phyloP scores from a whole-genome alignment of 805 yeast species.

The Candida michaelii region DNA sequence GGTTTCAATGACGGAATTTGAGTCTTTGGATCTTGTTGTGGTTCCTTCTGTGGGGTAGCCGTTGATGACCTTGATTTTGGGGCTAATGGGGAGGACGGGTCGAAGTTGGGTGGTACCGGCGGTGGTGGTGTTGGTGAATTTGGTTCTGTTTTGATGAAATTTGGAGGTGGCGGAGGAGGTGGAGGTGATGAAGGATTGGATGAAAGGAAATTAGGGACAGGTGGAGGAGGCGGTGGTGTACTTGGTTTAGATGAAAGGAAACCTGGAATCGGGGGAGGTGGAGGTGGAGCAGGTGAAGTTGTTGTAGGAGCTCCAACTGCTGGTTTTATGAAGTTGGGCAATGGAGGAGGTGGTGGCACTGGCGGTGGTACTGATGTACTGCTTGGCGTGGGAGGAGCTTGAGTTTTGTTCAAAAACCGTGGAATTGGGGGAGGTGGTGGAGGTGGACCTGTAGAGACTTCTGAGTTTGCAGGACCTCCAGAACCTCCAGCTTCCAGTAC shows the following conservation, averaged over 20 bases:
- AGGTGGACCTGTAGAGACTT: not conserved
- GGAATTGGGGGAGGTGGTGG: constrained; percentile 22
- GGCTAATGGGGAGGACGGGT: constrained; percentile 6
- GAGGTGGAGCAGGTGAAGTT: constrained; percentile 13
- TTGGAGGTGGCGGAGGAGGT: constrained; percentile 23
- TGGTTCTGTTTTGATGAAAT: constrained; percentile 16
- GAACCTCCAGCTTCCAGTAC: too few relatives aligned
- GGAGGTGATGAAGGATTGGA: constrained; percentile 16
- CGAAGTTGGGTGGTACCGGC: constrained; percentile 9
- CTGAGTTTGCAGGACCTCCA: too few relatives aligned
- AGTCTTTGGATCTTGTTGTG: constrained; percentile 6
- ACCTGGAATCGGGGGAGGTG: constrained; percentile 21
- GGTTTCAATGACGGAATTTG: constrained; percentile 45
- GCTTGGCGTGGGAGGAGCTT: not conserved
- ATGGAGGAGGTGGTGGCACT: constrained; percentile 6
- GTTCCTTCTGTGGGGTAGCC: not conserved
- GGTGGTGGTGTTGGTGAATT: constrained; percentile 16
- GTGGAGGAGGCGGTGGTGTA: constrained; percentile 19
- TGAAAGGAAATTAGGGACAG: constrained; percentile 15
- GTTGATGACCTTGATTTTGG: not conserved
- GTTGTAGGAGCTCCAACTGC: not conserved
- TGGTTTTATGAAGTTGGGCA: not conserved
- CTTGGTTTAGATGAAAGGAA: constrained; percentile 6
- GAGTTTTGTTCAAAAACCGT: not conserved
- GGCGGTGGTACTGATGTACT: not conserved